Percentiles rank a stretch among this genome's conserved stretches.
These are phyloP conservation scores for Penicillium bialowiezense DNA, from an alignment of 495 filamentous ascomycete genomes.

Conservation along the genomic window DNA sequence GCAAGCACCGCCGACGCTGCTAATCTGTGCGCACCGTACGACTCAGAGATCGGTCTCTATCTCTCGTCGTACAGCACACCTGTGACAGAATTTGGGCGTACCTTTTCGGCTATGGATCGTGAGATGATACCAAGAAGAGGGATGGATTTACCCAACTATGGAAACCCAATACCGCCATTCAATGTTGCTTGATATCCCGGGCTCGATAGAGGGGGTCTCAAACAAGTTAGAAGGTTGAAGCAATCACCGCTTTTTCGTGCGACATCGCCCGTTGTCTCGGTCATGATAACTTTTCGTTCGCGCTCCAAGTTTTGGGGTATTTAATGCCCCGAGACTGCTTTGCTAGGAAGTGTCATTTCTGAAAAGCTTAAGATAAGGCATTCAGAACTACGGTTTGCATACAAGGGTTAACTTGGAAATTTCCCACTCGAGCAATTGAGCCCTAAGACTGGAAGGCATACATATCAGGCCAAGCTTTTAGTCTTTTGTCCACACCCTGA, in stretches of 20 bases:
- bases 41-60: neutral
- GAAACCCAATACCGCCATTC: neutral
- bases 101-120: neutral
- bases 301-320: too few species aligned
- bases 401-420: too few species aligned
- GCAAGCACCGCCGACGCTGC: neutral
- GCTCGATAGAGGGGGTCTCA: too few species aligned
- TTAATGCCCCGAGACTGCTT: too few species aligned
- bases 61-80: neutral
- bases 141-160: neutral
- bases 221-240: too few species aligned
- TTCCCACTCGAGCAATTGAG: too few species aligned
- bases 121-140: neutral
- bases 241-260: too few species aligned
- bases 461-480: too few species aligned
- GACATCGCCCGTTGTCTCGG: too few species aligned
- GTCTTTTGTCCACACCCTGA: too few species aligned
- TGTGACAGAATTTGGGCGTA: neutral
- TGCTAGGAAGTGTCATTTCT: conserved; percentile 6
- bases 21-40: neutral
- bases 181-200: too few species aligned
- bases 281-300: too few species aligned
- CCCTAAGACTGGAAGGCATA: neutral
- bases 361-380: neutral
- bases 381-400: neutral